Percentiles rank a stretch among this genome's conserved stretches.
These are phyloP conservation scores for Piper betle DNA, from an alignment of 164 flowering plant species.

Conservation along the genomic window DNA sequence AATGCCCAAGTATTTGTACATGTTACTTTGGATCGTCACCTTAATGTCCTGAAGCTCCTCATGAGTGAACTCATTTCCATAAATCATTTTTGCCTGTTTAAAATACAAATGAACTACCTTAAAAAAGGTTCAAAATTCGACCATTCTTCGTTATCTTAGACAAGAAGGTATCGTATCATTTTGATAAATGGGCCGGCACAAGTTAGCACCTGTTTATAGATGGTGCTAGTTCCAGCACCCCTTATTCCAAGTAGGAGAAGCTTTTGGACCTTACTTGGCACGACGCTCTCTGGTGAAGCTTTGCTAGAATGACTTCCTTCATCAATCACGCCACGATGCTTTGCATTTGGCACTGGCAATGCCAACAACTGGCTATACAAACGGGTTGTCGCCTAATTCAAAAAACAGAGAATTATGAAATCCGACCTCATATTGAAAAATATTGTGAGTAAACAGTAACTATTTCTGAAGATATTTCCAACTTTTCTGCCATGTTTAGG, in stretches of 20 bases:
- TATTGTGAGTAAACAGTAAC: too few relatives aligned
- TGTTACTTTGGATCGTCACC: constrained; percentile 93
- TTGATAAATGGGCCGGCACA: neutral
- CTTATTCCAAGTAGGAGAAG: constrained; percentile 72
- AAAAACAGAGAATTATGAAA: constrained; percentile 9
- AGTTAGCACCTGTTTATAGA: constrained; percentile 66
- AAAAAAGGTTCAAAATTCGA: neutral
- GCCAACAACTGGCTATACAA: constrained; percentile 61
- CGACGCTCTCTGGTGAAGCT: constrained; percentile 53
- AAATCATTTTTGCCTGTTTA: constrained; percentile 77
- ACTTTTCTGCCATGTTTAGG: too few relatives aligned
- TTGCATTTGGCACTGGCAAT: constrained; percentile 66
- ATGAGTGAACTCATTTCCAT: constrained; percentile 57
- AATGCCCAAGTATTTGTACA: constrained; percentile 90
- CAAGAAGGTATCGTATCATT: neutral
- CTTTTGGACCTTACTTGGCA: constrained; percentile 54
- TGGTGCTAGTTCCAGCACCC: constrained; percentile 89
- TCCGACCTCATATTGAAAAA: too few relatives aligned
- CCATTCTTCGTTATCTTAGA: neutral
- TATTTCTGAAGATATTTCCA: too few relatives aligned
- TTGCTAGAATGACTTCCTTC: constrained; percentile 37
- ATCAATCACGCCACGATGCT: constrained; percentile 49
- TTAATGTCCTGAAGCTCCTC: constrained; percentile 79
- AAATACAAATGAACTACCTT: constrained; percentile 3
- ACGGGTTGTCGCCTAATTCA: constrained; percentile 57